Evolutionary conservation across 805 yeast species (phyloP).

Genomic region (Hanseniaspora guilliermondii): DNA sequence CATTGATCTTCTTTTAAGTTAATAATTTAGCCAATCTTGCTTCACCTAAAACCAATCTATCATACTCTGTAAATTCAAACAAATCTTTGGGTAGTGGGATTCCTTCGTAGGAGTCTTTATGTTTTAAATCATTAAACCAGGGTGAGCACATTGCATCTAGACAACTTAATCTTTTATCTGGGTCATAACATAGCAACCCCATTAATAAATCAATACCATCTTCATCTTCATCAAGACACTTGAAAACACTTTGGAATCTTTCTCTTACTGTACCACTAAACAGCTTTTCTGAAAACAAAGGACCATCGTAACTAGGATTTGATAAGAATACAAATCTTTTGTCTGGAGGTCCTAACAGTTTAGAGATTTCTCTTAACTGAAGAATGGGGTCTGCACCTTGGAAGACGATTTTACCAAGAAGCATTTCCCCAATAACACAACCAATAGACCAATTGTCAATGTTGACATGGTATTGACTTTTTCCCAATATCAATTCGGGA

Average conservation of each 20-base stretch:
- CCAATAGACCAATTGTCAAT: constrained; percentile 98
- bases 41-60: constrained; percentile 37
- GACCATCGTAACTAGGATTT: constrained; percentile 65
- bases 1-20: not conserved
- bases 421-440: constrained; percentile 90
- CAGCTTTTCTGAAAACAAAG: constrained; percentile 54
- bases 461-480: constrained; percentile 72
- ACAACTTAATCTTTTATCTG: constrained; percentile 69
- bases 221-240: constrained; percentile 52
- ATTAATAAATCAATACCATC: constrained; percentile 77
- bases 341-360: constrained; percentile 80
- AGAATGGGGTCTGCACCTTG: constrained; percentile 84
- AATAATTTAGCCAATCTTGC: not conserved
- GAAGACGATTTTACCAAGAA: constrained; percentile 84
- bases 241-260: constrained; percentile 50
- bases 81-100: constrained; percentile 33
- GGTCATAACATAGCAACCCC: constrained; percentile 79
- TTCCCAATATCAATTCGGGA: constrained; percentile 89
- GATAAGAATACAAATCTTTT: constrained; percentile 57
- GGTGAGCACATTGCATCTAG: constrained; percentile 18
- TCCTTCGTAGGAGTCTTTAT: constrained; percentile 14
- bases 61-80: constrained; percentile 62
- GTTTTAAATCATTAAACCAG: constrained; percentile 60
- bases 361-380: constrained; percentile 82
- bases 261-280: constrained; percentile 44